A percentile compares a stretch with the other conserved stretches of the same genome.
Conservation (phyloP, 176 grass and related monocot genomes). For the Cenchrus purpureus region DNA sequence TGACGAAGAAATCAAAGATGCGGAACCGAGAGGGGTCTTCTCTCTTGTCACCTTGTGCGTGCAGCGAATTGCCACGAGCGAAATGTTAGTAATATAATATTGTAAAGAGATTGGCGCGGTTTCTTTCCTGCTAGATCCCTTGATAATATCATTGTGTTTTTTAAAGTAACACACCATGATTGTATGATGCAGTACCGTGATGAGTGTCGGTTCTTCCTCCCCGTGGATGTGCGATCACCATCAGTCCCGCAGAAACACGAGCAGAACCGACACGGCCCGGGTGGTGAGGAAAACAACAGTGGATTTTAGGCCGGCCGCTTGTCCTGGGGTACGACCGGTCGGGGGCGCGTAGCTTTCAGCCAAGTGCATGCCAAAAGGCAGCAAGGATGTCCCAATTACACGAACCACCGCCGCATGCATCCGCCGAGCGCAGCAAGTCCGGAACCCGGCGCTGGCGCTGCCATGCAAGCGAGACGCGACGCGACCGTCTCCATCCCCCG, state of each 20-base stretch:
- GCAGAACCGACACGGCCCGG: background rate
- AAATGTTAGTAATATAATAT: background rate
- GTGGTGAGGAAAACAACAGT: background rate
- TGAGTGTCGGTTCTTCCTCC: background rate
- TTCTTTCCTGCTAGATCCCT: no score
- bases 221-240: slow-evolving; percentile 3
- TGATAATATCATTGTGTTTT: no score
- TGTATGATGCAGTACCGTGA: no score
- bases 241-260: background rate
- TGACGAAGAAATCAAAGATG: background rate
- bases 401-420: slow-evolving; percentile 19
- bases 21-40: background rate
- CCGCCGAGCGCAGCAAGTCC: background rate
- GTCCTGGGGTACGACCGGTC: slow-evolving; percentile 31
- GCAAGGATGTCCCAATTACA: slow-evolving; percentile 2
- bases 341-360: slow-evolving; percentile 18
- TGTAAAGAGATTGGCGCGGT: no score
- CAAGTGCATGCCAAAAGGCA: slow-evolving; percentile 39
- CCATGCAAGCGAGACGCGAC: slow-evolving; percentile 20
- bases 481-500: background rate
- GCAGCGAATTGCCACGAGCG: background rate
- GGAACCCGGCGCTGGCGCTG: no score
- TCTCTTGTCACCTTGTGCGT: background rate
- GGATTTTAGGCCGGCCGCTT: background rate
- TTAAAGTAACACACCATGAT: no score